Base-by-base conservation (phyloP, 495 filamentous ascomycete species). In the Venustampulla echinocandica region DNA sequence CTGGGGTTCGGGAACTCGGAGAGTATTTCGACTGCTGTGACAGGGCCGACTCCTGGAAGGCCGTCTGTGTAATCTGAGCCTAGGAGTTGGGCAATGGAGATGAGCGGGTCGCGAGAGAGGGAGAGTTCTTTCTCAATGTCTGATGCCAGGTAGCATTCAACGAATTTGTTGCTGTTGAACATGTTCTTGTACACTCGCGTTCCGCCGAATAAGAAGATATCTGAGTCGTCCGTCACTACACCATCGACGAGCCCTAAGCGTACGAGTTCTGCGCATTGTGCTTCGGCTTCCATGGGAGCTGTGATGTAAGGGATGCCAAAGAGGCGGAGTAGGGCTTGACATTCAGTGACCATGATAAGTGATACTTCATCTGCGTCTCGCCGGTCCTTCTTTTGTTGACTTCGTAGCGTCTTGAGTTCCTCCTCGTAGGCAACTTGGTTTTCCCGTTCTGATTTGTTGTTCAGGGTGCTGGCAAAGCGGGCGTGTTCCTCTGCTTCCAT, bases 101-200 rank as follows among this genome's bases (percentile, higher is more conserved):
- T 95, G 21, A 98, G 76, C 57, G 88, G 86, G 18, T 75, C 68
- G 17, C 90, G 79, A 10, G 84, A 81, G 1, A 98, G 80, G 2
- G 82, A 84, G 42, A 94, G 82, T 50, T 98, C 92, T 52, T 86
- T 83, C 58, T 94, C 87, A 1, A 98, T 72, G 56, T 97, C 90
- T 2, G 69, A 69, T n/a, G 80, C 66, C 20, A 98, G 77, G 56
- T 96, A 98, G 64, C 92, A 97, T 66, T 98, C 93, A 33, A 98
- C 92, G 55, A 82, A 93, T 56, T 97, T 97, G 64, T 88, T 85
- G 56, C 84, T 82, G 62, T 95, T 97, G 74, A 98, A 98, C 88
- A 97, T 93, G 69, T 98, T 96, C 52, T 97, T 96, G 71, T 97
- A 98, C 14, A 98, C 83, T 13, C 92, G 74, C 0, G 88, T 97